Percentiles rank a stretch among this genome's conserved stretches.
phyloP scores from a whole-genome alignment of 192 early-diverging fungal genomes.

The Rhizophlyctis rosea region DNA sequence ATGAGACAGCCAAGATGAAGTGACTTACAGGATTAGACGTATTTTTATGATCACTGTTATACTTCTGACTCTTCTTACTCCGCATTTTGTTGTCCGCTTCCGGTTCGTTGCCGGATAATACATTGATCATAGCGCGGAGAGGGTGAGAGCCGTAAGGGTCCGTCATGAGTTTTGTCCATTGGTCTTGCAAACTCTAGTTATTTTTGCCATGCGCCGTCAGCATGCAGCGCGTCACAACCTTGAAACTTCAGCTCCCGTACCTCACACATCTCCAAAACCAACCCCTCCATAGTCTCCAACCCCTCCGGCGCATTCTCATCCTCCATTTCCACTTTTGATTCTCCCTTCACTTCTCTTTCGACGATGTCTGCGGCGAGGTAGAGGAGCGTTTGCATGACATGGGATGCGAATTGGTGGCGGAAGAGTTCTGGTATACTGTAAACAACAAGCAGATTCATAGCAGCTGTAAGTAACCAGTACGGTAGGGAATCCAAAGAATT shows the following conservation, averaged over 20 bases:
- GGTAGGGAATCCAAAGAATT: neutral
- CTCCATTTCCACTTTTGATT: constrained; percentile 15
- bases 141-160: constrained; percentile 76
- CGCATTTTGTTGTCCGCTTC: constrained; percentile 53
- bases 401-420: constrained; percentile 81
- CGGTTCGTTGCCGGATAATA: constrained; percentile 64
- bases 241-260: no score
- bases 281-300: constrained; percentile 54
- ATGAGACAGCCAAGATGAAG: no score
- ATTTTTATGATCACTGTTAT: constrained; percentile 43
- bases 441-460: neutral
- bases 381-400: constrained; percentile 81
- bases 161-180: constrained; percentile 52
- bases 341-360: constrained; percentile 63
- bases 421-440: constrained; percentile 63
- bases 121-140: constrained; percentile 65
- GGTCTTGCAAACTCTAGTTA: no score
- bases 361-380: constrained; percentile 67
- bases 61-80: constrained; percentile 70
- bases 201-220: no score
- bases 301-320: constrained; percentile 22
- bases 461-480: neutral
- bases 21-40: neutral
- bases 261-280: constrained; percentile 61
- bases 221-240: no score